Base-by-base conservation (phyloP, 2,329 filamentous ascomycete genomes). In the Rhytidhysteron rufulum region DNA sequence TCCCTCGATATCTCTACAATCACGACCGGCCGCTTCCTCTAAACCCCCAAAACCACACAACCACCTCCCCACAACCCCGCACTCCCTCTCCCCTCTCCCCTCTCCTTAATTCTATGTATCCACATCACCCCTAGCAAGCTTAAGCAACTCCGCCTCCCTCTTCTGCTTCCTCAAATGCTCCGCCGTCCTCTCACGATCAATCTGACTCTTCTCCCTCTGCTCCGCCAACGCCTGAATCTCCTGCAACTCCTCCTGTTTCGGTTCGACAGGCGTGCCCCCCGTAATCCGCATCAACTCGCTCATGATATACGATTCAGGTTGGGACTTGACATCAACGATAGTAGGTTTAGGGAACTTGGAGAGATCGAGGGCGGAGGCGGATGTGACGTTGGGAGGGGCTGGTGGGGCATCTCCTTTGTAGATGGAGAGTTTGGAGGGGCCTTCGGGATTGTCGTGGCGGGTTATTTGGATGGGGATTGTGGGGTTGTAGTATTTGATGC, bases 401-500 rank as follows among this genome's bases (percentile, higher is more conserved):
- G 6, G 44, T 55, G 36, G 49, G 56, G 4, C 47, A 60, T n/a
- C n/a, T n/a, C n/a, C n/a, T n/a, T n/a, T n/a, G 51, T 56, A 64
- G 34, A 62, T 55, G 47, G 63, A 51, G 6, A 56, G 54, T 27
- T 50, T 55, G 11, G 51, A 57, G 27, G 55, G 61, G 34, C 51
- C 65, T 32, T 82, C 68, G 27, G 51, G 45, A 27, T 58, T 49
- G 17, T 63, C 55, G 48, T 78, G 82, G 43, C 86, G 85, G 65
- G 85, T 83, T 55, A 95, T 80, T 43, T 86, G 82, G 78, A 97
- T 94, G 31, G 85, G 80, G 33, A 96, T 67, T 10, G 81, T 71
- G 1, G 93, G 93, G 65, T 98, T 98, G 75, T 95, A 85, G 72
- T 83, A 98, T 75, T 98, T 96, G 51, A 98, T 75, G 42, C 88